phyloP scores from a whole-genome alignment of 73 alveolate genomes.

The Tetrahymena thermophila region DNA sequence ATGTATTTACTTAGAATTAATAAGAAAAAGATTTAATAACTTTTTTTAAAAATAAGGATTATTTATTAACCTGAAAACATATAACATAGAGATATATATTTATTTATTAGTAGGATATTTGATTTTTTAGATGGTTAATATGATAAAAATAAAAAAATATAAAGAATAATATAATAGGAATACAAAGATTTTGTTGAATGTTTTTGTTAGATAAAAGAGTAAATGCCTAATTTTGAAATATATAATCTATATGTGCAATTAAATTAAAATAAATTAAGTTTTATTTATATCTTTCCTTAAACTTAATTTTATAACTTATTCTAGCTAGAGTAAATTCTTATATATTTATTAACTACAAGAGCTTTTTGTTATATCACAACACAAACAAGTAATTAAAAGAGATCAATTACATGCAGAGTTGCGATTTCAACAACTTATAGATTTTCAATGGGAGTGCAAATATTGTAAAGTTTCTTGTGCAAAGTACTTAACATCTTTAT shows the following conservation, averaged over 20 bases:
- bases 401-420: background rate
- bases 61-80: too few relatives aligned
- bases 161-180: background rate
- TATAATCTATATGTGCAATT: background rate
- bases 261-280: background rate
- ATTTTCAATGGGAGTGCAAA: slow-evolving; percentile 4
- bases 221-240: background rate
- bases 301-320: background rate
- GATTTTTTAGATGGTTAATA: background rate
- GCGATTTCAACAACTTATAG: background rate
- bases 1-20: too few relatives aligned
- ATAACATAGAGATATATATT: too few relatives aligned
- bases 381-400: background rate
- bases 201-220: background rate
- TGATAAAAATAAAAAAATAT: background rate
- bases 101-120: too few relatives aligned
- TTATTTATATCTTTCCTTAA: background rate
- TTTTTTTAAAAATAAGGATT: too few relatives aligned
- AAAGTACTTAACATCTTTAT: slow-evolving; percentile 74
- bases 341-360: background rate
- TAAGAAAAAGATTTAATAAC: too few relatives aligned
- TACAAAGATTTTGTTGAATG: background rate
- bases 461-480: slow-evolving; percentile 69
- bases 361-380: background rate
- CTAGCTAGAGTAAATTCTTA: background rate